Evolutionary conservation across 192 early-diverging fungal genomes (phyloP).

Genomic region (Linnemannia schmuckeri): DNA sequence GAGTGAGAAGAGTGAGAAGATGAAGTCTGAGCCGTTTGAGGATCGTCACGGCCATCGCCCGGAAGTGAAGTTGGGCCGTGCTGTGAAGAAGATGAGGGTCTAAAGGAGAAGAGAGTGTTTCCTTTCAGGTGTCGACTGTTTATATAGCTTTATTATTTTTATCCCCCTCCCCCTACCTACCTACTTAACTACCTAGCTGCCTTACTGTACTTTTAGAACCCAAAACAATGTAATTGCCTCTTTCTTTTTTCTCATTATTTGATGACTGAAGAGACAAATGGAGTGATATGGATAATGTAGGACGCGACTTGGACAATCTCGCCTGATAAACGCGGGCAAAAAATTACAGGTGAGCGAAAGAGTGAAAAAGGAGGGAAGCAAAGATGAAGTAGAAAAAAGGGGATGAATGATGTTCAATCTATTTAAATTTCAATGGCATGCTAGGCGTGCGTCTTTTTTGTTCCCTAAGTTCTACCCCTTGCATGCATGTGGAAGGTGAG

Average conservation of each 20-base stretch:
- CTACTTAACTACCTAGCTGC: background rate
- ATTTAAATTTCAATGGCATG: background rate
- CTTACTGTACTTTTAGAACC: conserved; percentile 1
- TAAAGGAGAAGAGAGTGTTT: background rate
- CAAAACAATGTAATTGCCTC: background rate
- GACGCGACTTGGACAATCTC: background rate
- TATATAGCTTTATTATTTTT: conserved; percentile 11
- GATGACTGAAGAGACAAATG: background rate
- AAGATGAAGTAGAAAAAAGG: conserved; percentile 6
- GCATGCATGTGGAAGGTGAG: background rate
- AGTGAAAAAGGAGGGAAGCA: background rate
- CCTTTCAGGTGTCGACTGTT: background rate
- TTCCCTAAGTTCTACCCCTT: background rate
- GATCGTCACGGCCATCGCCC: background rate
- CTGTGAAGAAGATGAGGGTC: conserved; percentile 39
- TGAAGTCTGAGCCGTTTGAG: conserved; percentile 1
- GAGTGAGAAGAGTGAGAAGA: background rate
- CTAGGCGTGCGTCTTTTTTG: too few relatives aligned
- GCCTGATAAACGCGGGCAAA: background rate
- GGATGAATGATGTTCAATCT: background rate
- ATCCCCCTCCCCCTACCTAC: background rate
- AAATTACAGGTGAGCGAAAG: background rate
- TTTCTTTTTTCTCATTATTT: background rate
- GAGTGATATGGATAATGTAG: background rate
- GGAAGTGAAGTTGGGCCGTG: background rate